A percentile compares a stretch with the other conserved stretches of the same genome.
Evolutionary conservation across 2,329 filamentous ascomycete genomes (phyloP).

Genomic region (Penicillium sp.): DNA sequence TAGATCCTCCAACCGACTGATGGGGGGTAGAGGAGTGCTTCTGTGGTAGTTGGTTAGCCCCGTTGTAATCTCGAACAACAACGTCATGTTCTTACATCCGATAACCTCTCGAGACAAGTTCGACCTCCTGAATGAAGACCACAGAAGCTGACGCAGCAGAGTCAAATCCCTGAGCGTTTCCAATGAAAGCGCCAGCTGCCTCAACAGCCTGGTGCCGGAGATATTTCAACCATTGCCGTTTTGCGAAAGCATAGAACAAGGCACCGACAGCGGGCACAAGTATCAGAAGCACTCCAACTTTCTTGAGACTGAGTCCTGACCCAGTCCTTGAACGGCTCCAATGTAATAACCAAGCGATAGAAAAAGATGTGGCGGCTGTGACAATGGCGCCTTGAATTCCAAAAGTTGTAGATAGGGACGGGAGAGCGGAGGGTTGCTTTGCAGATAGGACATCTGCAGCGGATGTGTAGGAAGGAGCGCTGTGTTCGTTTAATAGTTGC

Average conservation of each 20-base stretch:
- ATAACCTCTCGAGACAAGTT: slow-evolving; percentile 88
- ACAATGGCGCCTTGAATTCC: slow-evolving; percentile 66
- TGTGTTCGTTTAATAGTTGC: slow-evolving; percentile 72
- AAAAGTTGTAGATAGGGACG: slow-evolving; percentile 47
- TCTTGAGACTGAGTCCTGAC: slow-evolving; percentile 43
- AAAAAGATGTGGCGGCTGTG: slow-evolving; percentile 63
- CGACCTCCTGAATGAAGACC: slow-evolving; percentile 88
- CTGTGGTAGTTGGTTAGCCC: slow-evolving; percentile 48
- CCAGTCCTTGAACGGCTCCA: slow-evolving; percentile 64
- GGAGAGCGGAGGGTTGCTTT: slow-evolving; percentile 31
- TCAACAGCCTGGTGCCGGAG: slow-evolving; percentile 72
- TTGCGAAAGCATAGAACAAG: slow-evolving; percentile 69
- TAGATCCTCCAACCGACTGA: slow-evolving; percentile 83
- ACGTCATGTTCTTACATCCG: slow-evolving; percentile 61
- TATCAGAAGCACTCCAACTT: slow-evolving; percentile 38
- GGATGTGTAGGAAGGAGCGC: slow-evolving; percentile 43
- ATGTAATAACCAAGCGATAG: slow-evolving; percentile 66
- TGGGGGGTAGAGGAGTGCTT: slow-evolving; percentile 86
- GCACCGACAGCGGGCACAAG: slow-evolving; percentile 56
- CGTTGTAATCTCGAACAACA: background rate
- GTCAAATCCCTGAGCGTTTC: slow-evolving; percentile 78
- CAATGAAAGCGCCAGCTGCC: slow-evolving; percentile 67
- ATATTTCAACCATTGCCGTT: slow-evolving; percentile 78
- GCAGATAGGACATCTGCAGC: slow-evolving; percentile 36
- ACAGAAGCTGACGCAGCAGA: slow-evolving; percentile 72